Evolutionary conservation across 305 asterid species (phyloP), one percentile per base, ranked within the genome.

Genomic region (Rubia peregrina): DNA sequence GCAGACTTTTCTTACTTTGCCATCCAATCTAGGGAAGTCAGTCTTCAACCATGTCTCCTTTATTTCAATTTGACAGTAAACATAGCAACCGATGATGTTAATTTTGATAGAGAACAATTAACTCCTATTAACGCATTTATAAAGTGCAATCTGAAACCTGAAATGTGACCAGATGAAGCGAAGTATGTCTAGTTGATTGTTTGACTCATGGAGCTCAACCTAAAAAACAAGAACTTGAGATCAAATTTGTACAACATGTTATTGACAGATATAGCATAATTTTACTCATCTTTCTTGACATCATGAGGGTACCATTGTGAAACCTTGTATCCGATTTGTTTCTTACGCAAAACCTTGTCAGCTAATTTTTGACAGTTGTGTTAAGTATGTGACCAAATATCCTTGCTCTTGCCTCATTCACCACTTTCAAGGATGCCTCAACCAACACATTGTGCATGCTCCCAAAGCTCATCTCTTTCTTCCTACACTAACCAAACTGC

Each of bases 301-400:
- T 24, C 26, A 24, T 24, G 26, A 24, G 26, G 26, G 26, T 24
- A 24, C 26, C 26, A 24, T 24, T 24, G 26, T 24, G 26, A 24
- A 24, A 24, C 26, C 1, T 24, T 24, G 26, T 24, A 24, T 24
- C 26, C 26, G 26, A 24, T 24, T 0, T 24, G 26, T 24, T 24
- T 24, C 26, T 24, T 24, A 24, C 26, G 26, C 26, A 24, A 24
- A 24, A 24, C 26, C 76, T 92, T 92, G 80, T 92, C 96, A 49
- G 96, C 71, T 60, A 97, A 90, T 73, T 88, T 77, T 75, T 85
- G 84, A 51, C 98, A 95, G 0, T 87, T 80, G 94, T 71, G 26
- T 89, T 92, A 61, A 92, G 87, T 69, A 89, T 81, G 68, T 92
- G 97, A 46, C 98, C 97, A 63, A 90, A 90, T 77, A 92, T 90